These are phyloP conservation scores for Naganishia onofrii DNA, from an alignment of 768 basidiomycete species.

Conservation along the genomic window DNA sequence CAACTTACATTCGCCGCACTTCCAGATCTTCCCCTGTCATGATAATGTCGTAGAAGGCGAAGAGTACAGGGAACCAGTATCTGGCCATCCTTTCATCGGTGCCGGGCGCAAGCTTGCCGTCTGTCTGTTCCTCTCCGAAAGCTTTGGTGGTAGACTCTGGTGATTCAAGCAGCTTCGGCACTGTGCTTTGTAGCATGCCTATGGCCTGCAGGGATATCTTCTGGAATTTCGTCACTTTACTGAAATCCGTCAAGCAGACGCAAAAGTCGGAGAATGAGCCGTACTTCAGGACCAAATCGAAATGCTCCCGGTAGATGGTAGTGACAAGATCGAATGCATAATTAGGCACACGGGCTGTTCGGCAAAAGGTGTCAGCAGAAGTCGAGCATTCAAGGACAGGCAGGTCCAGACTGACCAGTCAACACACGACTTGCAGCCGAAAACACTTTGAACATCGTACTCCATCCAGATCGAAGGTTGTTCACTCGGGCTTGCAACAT, in stretches of 20 bases:
- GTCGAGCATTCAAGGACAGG: not conserved
- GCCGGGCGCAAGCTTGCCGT: slow-evolving; percentile 22
- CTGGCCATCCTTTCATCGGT: slow-evolving; percentile 50
- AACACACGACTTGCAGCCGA: slow-evolving; percentile 90
- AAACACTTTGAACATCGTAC: slow-evolving; percentile 98
- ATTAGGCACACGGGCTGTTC: slow-evolving; percentile 76
- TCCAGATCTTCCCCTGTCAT: slow-evolving; percentile 99
- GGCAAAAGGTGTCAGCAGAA: slow-evolving; percentile 17
- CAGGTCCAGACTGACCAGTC: slow-evolving; percentile 61
- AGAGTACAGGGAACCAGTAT: slow-evolving; percentile 94
- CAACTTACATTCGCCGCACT: slow-evolving; percentile 86
- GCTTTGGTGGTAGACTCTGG: slow-evolving; percentile 61
- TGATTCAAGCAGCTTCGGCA: slow-evolving; percentile 82
- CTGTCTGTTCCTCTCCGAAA: slow-evolving; percentile 23
- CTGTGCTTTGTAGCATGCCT: slow-evolving; percentile 89
- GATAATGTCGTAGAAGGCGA: slow-evolving; percentile 98
- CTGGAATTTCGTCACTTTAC: slow-evolving; percentile 98
- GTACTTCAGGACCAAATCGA: slow-evolving; percentile 81
- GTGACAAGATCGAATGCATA: slow-evolving; percentile 96
- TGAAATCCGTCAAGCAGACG: slow-evolving; percentile 97
- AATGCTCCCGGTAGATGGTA: slow-evolving; percentile 84
- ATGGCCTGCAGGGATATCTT: slow-evolving; percentile 95
- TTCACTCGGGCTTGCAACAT: slow-evolving; percentile 94
- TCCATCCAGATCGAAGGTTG: slow-evolving; percentile 96
- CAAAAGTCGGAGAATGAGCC: slow-evolving; percentile 94